phyloP scores from a whole-genome alignment of 1,284 basidiomycete genomes.

The Ganoderma leucocontextum region DNA sequence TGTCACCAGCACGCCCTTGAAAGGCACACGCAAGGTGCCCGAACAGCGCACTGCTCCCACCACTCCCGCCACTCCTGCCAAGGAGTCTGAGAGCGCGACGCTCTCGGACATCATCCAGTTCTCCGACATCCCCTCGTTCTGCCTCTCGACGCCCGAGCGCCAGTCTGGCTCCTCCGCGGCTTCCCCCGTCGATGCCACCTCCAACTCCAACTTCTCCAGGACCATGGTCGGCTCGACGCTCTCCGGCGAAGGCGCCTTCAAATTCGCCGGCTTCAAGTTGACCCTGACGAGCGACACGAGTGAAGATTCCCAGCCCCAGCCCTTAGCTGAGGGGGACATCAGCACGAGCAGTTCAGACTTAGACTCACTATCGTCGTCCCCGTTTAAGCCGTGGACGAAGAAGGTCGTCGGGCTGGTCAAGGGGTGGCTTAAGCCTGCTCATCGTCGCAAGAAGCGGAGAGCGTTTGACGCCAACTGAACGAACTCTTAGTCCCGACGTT shows the following conservation, averaged over 20 bases:
- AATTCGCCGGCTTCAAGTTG: background rate
- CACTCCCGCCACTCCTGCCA: background rate
- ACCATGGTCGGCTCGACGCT: conserved; percentile 5
- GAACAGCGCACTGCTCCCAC: background rate
- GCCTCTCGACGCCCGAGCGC: background rate
- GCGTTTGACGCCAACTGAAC: background rate
- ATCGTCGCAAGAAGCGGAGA: background rate
- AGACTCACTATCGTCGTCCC: background rate
- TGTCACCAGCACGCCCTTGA: background rate
- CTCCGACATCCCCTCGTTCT: background rate
- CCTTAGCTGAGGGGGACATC: background rate
- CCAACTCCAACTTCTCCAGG: background rate
- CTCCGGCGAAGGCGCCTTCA: background rate
- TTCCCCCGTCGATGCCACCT: background rate
- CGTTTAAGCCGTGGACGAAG: background rate
- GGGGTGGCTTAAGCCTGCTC: background rate
- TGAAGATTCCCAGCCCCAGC: background rate
- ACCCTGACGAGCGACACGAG: background rate
- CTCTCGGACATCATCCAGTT: conserved; percentile 3
- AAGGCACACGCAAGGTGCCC: background rate
- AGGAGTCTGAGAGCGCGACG: background rate
- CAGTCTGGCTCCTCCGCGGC: background rate
- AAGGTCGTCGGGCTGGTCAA: background rate
- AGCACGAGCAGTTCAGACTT: background rate
- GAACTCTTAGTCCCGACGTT: too few relatives aligned